Conservation (phyloP, 2,329 filamentous ascomycete species). For the Thermomyces lanuginosus region DNA sequence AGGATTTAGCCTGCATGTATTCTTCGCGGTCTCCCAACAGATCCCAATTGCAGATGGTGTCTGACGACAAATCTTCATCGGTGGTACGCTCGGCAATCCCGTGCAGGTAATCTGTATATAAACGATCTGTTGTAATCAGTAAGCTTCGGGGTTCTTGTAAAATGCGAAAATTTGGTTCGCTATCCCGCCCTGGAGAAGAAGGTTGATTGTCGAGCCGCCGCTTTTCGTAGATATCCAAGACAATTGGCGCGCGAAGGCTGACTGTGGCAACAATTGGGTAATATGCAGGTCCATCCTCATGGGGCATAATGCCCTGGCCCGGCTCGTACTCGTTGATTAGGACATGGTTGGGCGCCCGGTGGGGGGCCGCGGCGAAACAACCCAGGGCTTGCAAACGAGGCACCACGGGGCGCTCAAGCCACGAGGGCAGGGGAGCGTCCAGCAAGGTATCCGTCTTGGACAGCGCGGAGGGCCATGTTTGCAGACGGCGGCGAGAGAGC, state of each 20-base stretch:
- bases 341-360: conserved; percentile 70
- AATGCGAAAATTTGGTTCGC: conserved; percentile 37
- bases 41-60: conserved; percentile 40
- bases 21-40: conserved; percentile 30
- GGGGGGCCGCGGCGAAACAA: conserved; percentile 50
- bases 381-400: conserved; percentile 34
- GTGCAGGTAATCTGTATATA: conserved; percentile 44
- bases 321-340: conserved; percentile 83
- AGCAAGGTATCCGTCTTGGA: conserved; percentile 60
- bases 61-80: conserved; percentile 47
- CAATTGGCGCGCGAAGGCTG: conserved; percentile 61
- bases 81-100: conserved; percentile 39
- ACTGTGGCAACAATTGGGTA: conserved; percentile 79
- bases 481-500: conserved; percentile 73
- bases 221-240: conserved; percentile 58
- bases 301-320: conserved; percentile 89
- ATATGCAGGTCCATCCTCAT: conserved; percentile 85
- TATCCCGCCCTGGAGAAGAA: conserved; percentile 8
- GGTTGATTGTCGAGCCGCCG: conserved; percentile 16
- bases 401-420: conserved; percentile 56
- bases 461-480: conserved; percentile 77
- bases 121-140: conserved; percentile 37
- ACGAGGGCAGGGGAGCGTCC: conserved; percentile 52
- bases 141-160: conserved; percentile 70
- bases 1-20: conserved; percentile 24